Percentiles rank a stretch among this genome's conserved stretches.
phyloP scores from a whole-genome alignment of 192 early-diverging fungal genomes.

The Podochytrium sp. region DNA sequence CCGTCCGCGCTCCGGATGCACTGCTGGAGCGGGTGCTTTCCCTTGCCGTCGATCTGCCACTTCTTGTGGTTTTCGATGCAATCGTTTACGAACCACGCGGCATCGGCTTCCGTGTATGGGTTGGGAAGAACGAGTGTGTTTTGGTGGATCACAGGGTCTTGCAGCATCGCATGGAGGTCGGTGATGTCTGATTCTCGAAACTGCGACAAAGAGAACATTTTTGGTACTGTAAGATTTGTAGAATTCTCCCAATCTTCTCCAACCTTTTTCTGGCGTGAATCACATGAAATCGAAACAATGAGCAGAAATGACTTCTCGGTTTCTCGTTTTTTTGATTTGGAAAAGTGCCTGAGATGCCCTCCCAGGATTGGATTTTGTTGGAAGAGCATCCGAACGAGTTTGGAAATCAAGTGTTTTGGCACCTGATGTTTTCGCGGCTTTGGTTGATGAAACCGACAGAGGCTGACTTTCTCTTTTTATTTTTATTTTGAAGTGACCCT shows the following conservation, averaged over 20 bases:
- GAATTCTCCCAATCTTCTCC: no score
- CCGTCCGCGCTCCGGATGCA: not conserved
- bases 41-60: not conserved
- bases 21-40: not conserved
- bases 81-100: slow-evolving; percentile 6
- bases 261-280: no score
- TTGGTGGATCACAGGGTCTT: slow-evolving; percentile 16
- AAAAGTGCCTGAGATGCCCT: no score
- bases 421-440: not conserved
- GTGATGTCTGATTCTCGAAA: not conserved
- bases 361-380: no score
- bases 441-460: not conserved
- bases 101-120: slow-evolving; percentile 18
- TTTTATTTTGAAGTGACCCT: not conserved
- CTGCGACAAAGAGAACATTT: slow-evolving; percentile 5
- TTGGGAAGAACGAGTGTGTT: slow-evolving; percentile 19
- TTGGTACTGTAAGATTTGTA: no score
- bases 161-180: slow-evolving; percentile 5
- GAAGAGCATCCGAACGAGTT: not conserved
- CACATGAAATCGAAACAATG: no score
- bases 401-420: not conserved
- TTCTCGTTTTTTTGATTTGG: no score
- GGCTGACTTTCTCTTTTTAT: not conserved
- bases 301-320: no score
- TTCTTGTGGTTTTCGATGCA: not conserved